Base-by-base conservation (phyloP, 2,329 filamentous ascomycete genomes). In the Exserohilum rostratum region DNA sequence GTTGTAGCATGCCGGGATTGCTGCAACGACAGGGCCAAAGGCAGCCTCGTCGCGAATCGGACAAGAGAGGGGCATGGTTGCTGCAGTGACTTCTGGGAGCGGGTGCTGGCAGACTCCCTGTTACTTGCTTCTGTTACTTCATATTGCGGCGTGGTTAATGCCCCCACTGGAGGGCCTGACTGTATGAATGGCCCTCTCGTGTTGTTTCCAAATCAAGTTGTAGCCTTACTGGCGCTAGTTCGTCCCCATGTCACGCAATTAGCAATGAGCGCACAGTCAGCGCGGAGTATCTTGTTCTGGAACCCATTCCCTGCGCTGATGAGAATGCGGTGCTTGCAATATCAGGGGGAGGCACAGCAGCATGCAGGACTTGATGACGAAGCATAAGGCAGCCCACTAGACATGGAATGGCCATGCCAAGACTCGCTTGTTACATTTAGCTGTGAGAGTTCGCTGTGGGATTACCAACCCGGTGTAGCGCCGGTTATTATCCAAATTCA, bases 11-110 rank as follows among this genome's bases (percentile, higher is more conserved):
- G 30, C 38, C 22, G 35, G 25, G 7, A 42, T 9, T 18, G 31
- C 48, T 50, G 17, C 39, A 20, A 46, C 58, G 20, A 38, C 37
- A 18, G 58, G 52, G 13, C 56, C 51, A 52, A 57, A 60, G 34
- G 38, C 30, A 47, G 37, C 29, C 40, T 57, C 53, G 27, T 35
- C 13, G 31, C 34, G 31, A 15, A 31, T 30, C 15, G 33, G 18
- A 52, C 42, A 46, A 18, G 48, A 40, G 27, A 52, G 22, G 34
- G 49, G 33, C 27, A 50, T 39, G 31, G 20, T 46, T 46, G 20
- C 20, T 46, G 20, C 20, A 37, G 29, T 45, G 29, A 34, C 42
- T 45, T 11, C 25, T 46, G 43, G 43, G 18, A 27, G 43, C 31
- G 43, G 31, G 31, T 27, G 17, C 43, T 25, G 20, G n/a, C 7